Evolutionary conservation across 164 flowering plant genomes (phyloP).

Genomic region (Berberis vulgaris): DNA sequence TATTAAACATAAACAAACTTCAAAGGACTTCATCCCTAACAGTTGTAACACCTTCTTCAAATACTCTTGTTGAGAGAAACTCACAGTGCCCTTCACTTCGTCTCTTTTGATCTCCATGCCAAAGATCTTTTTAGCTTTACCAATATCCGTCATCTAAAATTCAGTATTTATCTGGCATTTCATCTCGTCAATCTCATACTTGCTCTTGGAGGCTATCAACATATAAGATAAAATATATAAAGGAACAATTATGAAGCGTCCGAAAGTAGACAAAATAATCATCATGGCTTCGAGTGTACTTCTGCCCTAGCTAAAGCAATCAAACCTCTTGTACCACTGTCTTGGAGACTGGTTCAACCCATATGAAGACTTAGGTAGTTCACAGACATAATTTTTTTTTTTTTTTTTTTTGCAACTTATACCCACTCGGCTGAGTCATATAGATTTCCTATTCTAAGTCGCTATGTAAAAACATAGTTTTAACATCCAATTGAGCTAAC

Average conservation of each 20-base stretch:
- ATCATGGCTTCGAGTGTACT: neutral
- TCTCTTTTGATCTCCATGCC: neutral
- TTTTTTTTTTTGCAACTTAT: neutral
- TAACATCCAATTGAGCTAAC: neutral
- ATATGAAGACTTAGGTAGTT: neutral
- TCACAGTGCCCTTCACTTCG: neutral
- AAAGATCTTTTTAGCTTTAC: neutral
- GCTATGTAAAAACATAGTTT: neutral
- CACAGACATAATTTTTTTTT: neutral
- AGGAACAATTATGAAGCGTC: neutral
- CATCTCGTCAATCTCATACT: neutral
- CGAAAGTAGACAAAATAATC: neutral
- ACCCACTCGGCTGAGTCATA: conserved; percentile 1
- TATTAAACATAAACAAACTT: neutral
- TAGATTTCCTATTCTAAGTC: neutral
- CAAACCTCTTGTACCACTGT: neutral
- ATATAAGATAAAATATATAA: neutral
- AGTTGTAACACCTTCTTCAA: neutral
- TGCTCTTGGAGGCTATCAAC: neutral
- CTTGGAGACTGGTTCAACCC: neutral
- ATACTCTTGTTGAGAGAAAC: neutral
- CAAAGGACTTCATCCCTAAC: neutral
- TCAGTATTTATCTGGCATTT: neutral
- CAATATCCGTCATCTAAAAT: neutral
- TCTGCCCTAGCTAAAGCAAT: neutral